These are phyloP conservation scores for Allodekkera sacchari DNA, from an alignment of 805 yeast genomes.

Conservation along the genomic window DNA sequence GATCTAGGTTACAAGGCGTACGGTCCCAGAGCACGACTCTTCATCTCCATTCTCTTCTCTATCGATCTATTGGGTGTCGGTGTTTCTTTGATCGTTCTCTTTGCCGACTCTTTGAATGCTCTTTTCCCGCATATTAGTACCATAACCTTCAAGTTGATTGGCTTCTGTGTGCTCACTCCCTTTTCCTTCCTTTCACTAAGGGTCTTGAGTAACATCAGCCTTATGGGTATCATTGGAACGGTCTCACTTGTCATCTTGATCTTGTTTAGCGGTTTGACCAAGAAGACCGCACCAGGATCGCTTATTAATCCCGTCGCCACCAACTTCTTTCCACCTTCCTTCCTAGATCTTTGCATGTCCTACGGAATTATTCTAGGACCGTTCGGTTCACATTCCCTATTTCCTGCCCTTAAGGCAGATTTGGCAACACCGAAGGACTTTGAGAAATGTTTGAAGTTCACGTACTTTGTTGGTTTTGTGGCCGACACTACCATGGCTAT, in stretches of 20 bases:
- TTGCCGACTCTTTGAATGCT: constrained; percentile 79
- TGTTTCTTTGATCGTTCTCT: constrained; percentile 69
- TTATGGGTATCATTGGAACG: constrained; percentile 51
- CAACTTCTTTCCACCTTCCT: constrained; percentile 31
- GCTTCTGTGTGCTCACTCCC: constrained; percentile 68
- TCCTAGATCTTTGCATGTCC: constrained; percentile 36
- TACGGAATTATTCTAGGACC: constrained; percentile 67
- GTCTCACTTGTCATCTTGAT: constrained; percentile 39
- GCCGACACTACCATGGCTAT: constrained; percentile 57
- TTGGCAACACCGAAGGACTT: constrained; percentile 66
- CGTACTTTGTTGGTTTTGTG: constrained; percentile 49
- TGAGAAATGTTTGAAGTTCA: constrained; percentile 39
- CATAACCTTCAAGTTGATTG: constrained; percentile 54
- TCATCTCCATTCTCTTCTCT: constrained; percentile 68
- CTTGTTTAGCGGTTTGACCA: constrained; percentile 37
- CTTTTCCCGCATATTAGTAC: constrained; percentile 46
- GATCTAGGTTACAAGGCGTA: constrained; percentile 84
- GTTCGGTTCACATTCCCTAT: constrained; percentile 80
- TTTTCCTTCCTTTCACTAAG: constrained; percentile 58
- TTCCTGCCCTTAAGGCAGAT: constrained; percentile 69
- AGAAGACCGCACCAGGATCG: constrained; percentile 44
- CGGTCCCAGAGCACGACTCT: constrained; percentile 65
- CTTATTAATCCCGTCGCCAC: constrained; percentile 37
- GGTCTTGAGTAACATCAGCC: constrained; percentile 44
- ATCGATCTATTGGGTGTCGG: constrained; percentile 76